Evolutionary conservation across 257 asterid genomes (phyloP).

Genomic region (Ballota nigra): DNA sequence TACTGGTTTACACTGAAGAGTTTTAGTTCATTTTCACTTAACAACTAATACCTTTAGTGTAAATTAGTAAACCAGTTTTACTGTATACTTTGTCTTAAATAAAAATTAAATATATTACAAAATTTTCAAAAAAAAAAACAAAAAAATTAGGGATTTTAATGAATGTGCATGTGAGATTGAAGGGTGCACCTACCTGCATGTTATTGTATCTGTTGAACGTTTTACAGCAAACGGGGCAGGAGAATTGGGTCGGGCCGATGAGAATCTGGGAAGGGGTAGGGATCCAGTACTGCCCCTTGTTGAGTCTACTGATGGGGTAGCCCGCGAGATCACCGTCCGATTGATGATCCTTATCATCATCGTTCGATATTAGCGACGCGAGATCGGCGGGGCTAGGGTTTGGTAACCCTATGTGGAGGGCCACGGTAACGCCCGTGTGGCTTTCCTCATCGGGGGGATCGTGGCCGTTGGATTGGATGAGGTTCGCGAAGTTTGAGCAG

Average conservation of each 20-base stretch:
- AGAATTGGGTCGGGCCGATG: conserved; percentile 86
- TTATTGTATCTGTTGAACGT: conserved; percentile 91
- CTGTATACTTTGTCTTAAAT: no score
- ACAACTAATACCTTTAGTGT: no score
- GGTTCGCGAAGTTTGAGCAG: background rate
- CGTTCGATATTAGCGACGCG: conserved; percentile 37
- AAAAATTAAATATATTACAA: no score
- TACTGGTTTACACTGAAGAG: no score
- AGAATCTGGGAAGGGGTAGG: conserved; percentile 97
- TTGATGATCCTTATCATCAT: conserved; percentile 3
- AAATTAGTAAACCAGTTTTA: no score
- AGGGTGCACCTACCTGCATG: conserved; percentile 61
- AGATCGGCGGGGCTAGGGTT: conserved; percentile 92
- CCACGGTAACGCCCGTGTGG: conserved; percentile 55
- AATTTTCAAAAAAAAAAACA: background rate
- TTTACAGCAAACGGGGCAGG: conserved; percentile 88
- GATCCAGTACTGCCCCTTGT: conserved; percentile 91
- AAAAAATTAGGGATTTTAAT: background rate
- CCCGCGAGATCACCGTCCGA: conserved; percentile 34
- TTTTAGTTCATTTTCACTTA: no score
- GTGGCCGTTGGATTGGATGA: no score
- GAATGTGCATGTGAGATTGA: background rate
- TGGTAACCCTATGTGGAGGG: conserved; percentile 85
- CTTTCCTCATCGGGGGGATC: conserved; percentile 1
- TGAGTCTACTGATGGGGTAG: conserved; percentile 43